Percentiles rank a stretch among this genome's conserved stretches.
phyloP scores from a whole-genome alignment of 75 land plant genomes.

The Cunninghamia lanceolata region DNA sequence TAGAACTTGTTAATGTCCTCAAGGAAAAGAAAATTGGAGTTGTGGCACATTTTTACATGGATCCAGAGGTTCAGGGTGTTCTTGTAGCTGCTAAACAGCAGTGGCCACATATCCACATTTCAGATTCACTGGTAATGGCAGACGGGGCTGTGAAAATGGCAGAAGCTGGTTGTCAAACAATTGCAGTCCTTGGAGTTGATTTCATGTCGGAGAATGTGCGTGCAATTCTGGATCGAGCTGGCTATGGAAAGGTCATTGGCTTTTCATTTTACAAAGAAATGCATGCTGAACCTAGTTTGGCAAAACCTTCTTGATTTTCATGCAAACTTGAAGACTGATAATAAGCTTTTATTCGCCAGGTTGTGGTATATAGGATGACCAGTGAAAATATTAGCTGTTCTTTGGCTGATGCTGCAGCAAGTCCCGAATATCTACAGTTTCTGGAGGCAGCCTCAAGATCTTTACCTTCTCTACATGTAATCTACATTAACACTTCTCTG shows the following conservation, averaged over 20 bases:
- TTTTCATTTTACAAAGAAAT: constrained; percentile 1
- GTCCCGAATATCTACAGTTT: constrained; percentile 69
- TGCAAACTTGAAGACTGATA: neutral
- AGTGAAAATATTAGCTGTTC: constrained; percentile 89
- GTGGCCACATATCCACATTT: constrained; percentile 96
- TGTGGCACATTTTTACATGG: constrained; percentile 99
- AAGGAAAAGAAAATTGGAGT: constrained; percentile 81
- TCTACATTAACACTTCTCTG: constrained; percentile 93
- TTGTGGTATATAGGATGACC: constrained; percentile 94
- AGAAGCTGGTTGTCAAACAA: constrained; percentile 77
- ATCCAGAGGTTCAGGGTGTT: constrained; percentile 97
- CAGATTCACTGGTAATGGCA: constrained; percentile 98
- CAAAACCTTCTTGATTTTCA: neutral
- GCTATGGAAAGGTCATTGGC: constrained; percentile 56
- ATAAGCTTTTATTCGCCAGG: constrained; percentile 33
- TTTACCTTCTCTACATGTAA: constrained; percentile 80
- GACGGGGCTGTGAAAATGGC: constrained; percentile 94
- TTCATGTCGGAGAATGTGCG: constrained; percentile 99
- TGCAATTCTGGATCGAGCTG: constrained; percentile 96
- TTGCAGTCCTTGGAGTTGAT: constrained; percentile 93
- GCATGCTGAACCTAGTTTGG: neutral
- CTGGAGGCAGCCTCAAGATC: constrained; percentile 58
- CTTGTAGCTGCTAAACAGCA: constrained; percentile 86
- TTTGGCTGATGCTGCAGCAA: constrained; percentile 94
- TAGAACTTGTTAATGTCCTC: constrained; percentile 63